Base-by-base conservation (phyloP, 495 filamentous ascomycete genomes). In the Tuber brumale region DNA sequence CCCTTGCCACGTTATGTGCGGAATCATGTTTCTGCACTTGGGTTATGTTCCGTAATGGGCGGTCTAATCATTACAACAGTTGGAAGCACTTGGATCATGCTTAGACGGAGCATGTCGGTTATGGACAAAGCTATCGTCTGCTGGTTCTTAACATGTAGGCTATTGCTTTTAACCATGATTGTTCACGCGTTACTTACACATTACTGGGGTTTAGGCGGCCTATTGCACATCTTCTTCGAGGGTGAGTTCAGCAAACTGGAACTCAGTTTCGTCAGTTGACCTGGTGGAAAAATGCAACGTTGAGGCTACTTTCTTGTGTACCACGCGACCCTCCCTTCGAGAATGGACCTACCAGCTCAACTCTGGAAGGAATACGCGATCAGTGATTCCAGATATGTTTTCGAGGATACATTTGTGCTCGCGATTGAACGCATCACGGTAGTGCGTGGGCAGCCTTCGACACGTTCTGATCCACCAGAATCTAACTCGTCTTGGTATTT, bases 391-490 rank as follows among this genome's bases (percentile, higher is more conserved):
- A 75, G 81, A 16, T 82, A 82, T 72, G 85, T 96, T 82, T 93
- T 90, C 7, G 88, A 89, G 14, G 91, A 97, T 80, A 87, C 89
- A 0, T 92, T 96, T 82, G 93, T 96, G 76, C 85, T 96, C 4
- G 93, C 92, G 81, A 91, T 97, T 85, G 94, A 97, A 86, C 89
- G 87, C 23, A 89, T 97, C 74, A 97, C 94, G 2, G 89, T 89
- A 31, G 93, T 95, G 85, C 76, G 89, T 86, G 45, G 27, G 42
- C 31, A 27, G 19, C 57, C 31, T 66, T 27, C 46, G 3, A 31
- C n/a, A 4, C 57, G 6, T 61, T 61, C 12, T 3, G 6, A 31
- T 16, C 12, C 10, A 4, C 0, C 0, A 21, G 41, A 46, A 70
- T 18, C 23, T 61, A 85, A 86, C 71, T 85, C 48, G 77, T 16